These are phyloP conservation scores for Pichia ethanolica DNA, from an alignment of 805 yeast genomes.

Conservation along the genomic window DNA sequence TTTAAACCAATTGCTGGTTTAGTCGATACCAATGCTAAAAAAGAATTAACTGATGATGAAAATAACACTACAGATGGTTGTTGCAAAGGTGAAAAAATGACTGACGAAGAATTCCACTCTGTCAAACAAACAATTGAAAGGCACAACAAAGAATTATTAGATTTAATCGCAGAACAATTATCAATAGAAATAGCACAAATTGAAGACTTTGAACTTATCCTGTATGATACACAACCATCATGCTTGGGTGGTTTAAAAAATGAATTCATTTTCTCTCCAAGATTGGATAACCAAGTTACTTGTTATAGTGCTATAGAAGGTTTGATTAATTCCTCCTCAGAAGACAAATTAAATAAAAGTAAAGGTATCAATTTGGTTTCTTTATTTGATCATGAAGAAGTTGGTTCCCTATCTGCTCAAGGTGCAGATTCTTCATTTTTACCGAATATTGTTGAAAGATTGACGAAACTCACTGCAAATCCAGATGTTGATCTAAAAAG, in stretches of 20 bases:
- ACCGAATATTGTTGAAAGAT: constrained; percentile 67
- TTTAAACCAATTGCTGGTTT: constrained; percentile 81
- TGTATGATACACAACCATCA: constrained; percentile 80
- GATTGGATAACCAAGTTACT: constrained; percentile 85
- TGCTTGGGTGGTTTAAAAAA: constrained; percentile 82
- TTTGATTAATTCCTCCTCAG: constrained; percentile 38
- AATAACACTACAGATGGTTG: constrained; percentile 27
- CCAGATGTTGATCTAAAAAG: constrained; percentile 29
- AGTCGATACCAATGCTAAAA: constrained; percentile 1
- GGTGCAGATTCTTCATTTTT: constrained; percentile 94
- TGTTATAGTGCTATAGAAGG: constrained; percentile 77
- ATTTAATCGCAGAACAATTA: constrained; percentile 60
- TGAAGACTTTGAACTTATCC: constrained; percentile 83
- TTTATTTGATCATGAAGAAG: constrained; percentile 91
- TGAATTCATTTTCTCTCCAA: constrained; percentile 86
- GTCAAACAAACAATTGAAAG: constrained; percentile 59
- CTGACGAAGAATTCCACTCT: constrained; percentile 54
- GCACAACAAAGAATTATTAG: constrained; percentile 68
- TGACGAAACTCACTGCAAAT: constrained; percentile 42
- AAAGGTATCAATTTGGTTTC: constrained; percentile 66
- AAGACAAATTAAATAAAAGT: constrained; percentile 32
- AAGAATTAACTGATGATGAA: not conserved
- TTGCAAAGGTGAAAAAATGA: constrained; percentile 42
- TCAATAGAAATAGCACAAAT: constrained; percentile 46
- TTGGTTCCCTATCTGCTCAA: constrained; percentile 90